phyloP scores from a whole-genome alignment of 148 eudicot genomes.

The Selenicereus undatus region DNA sequence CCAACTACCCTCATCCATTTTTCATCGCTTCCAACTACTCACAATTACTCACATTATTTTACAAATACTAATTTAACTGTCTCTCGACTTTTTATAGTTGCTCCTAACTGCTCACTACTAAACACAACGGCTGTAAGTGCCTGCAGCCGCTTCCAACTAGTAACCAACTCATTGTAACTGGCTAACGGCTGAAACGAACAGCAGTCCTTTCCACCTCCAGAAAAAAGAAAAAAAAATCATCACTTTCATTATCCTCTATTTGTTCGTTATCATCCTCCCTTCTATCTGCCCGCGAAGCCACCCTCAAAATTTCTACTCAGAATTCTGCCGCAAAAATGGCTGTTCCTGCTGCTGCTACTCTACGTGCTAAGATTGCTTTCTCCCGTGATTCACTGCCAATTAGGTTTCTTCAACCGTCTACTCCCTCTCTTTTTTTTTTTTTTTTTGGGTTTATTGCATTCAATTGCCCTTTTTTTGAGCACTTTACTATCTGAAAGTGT shows the following conservation, averaged over 20 bases:
- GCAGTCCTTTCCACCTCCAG: too few relatives aligned
- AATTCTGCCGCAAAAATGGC: neutral
- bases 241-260: neutral
- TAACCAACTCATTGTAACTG: too few relatives aligned
- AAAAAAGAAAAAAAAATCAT: too few relatives aligned
- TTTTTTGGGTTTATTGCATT: neutral
- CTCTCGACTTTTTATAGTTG: too few relatives aligned
- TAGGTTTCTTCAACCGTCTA: conserved; percentile 9
- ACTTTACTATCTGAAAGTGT: neutral
- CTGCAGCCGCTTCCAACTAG: too few relatives aligned
- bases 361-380: neutral
- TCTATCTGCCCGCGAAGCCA: neutral
- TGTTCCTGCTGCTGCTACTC: neutral
- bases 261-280: neutral
- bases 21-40: too few relatives aligned
- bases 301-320: neutral
- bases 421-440: neutral
- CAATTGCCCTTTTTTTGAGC: neutral
- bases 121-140: too few relatives aligned
- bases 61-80: too few relatives aligned
- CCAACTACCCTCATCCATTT: too few relatives aligned
- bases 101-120: too few relatives aligned
- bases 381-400: neutral
- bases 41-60: too few relatives aligned
- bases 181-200: too few relatives aligned